Evolutionary conservation across 495 filamentous ascomycete genomes (phyloP).

Genomic region (Evernia prunastri): DNA sequence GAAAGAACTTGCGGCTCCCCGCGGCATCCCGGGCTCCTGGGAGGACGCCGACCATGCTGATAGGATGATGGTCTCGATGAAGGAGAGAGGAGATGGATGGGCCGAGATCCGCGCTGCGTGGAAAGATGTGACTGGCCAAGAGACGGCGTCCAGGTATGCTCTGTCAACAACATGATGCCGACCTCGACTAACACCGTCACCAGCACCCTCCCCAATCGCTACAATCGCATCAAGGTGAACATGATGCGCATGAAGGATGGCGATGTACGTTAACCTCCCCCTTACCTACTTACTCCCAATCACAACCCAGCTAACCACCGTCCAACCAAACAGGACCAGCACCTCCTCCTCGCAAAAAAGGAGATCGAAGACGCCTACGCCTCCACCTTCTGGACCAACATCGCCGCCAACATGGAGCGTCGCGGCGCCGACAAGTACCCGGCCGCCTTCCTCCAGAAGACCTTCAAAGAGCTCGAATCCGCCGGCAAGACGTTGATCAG

Average conservation of each 20-base stretch:
- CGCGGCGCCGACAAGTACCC: constrained; percentile 17
- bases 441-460: constrained; percentile 17
- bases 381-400: constrained; percentile 7
- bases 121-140: constrained; percentile 19
- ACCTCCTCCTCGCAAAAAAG: constrained; percentile 11
- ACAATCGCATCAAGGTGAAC: constrained; percentile 20
- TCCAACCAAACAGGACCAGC: constrained; percentile 1
- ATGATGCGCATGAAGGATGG: constrained; percentile 22
- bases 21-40: constrained; percentile 18
- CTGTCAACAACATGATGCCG: neutral
- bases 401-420: constrained; percentile 9
- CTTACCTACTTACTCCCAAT: neutral
- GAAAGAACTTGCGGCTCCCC: neutral
- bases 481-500: neutral
- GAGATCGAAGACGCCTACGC: constrained; percentile 14
- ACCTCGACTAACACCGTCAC: neutral
- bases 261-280: constrained; percentile 18
- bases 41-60: constrained; percentile 20
- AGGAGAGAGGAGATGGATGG: constrained; percentile 20
- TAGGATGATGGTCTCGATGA: constrained; percentile 22
- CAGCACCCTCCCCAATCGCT: constrained; percentile 23
- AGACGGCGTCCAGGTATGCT: constrained; percentile 17
- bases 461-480: constrained; percentile 16
- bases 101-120: constrained; percentile 16
- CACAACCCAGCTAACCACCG: neutral